These are phyloP conservation scores for Tulasnella sp. DNA, from an alignment of 768 basidiomycete species.

Conservation along the genomic window DNA sequence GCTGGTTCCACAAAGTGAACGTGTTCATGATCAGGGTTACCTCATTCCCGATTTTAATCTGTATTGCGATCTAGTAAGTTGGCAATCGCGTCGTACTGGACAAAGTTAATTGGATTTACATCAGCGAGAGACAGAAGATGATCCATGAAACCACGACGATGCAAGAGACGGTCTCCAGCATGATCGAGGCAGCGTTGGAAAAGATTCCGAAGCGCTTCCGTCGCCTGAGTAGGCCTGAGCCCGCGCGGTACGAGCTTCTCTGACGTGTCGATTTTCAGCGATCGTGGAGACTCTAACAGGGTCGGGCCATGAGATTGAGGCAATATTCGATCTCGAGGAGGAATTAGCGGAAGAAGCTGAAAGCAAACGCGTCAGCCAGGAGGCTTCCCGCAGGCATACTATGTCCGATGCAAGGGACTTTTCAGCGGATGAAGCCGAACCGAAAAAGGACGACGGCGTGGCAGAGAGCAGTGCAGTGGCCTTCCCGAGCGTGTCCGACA, in stretches of 20 bases:
- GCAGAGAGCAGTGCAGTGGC: slow-evolving; percentile 25
- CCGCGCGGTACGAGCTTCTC: background rate
- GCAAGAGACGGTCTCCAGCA: slow-evolving; percentile 55
- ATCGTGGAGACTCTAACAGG: slow-evolving; percentile 72
- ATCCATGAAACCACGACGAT: slow-evolving; percentile 49
- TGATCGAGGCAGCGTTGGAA: slow-evolving; percentile 59
- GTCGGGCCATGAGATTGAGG: slow-evolving; percentile 57
- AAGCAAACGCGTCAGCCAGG: slow-evolving; percentile 8
- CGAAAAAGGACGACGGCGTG: slow-evolving; percentile 26
- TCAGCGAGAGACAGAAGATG: slow-evolving; percentile 63
- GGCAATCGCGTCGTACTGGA: background rate
- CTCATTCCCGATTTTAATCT: slow-evolving; percentile 70
- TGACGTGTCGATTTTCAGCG: slow-evolving; percentile 32
- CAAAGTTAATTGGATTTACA: background rate
- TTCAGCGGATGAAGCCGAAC: background rate
- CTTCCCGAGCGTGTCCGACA: slow-evolving; percentile 23
- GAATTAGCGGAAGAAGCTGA: slow-evolving; percentile 30
- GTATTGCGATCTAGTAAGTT: slow-evolving; percentile 54
- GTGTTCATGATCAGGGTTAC: slow-evolving; percentile 78
- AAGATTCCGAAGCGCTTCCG: slow-evolving; percentile 64
- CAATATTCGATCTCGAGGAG: slow-evolving; percentile 73
- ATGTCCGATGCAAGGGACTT: background rate
- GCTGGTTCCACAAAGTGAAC: slow-evolving; percentile 97
- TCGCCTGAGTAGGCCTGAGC: slow-evolving; percentile 45
- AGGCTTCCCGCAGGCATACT: background rate